Percentiles rank a stretch among this genome's conserved stretches.
phyloP scores from a whole-genome alignment of 1,284 basidiomycete genomes.

The Ceratobasidium sp. region DNA sequence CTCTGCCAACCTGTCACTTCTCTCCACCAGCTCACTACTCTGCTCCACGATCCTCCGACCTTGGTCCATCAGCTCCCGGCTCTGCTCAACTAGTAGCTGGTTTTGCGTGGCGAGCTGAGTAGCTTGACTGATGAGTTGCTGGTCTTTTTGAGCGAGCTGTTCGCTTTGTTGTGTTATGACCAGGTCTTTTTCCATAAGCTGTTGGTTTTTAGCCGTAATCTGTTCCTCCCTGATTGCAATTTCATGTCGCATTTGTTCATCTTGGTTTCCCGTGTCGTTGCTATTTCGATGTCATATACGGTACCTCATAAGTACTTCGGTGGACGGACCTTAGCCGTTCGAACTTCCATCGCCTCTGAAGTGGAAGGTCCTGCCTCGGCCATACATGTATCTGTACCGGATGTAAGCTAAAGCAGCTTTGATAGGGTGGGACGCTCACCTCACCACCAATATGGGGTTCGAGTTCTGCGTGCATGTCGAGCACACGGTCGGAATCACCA shows the following conservation, averaged over 20 bases:
- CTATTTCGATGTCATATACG: neutral
- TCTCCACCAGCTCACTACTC: too few species aligned
- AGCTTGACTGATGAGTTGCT: too few species aligned
- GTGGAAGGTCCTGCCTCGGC: too few species aligned
- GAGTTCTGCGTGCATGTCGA: neutral
- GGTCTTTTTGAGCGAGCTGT: too few species aligned
- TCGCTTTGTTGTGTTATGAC: too few species aligned
- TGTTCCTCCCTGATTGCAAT: neutral
- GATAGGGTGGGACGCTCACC: neutral
- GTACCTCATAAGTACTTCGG: neutral
- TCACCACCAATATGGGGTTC: neutral
- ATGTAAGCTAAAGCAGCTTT: too few species aligned
- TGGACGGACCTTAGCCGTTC: neutral
- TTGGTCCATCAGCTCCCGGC: neutral
- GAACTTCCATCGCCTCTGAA: constrained; percentile 2
- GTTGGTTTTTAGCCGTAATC: neutral
- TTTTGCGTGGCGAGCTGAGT: too few species aligned
- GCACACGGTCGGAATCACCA: neutral
- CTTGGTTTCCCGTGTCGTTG: neutral
- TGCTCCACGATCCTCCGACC: too few species aligned
- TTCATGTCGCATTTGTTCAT: neutral
- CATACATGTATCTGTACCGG: too few species aligned
- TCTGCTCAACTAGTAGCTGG: too few species aligned
- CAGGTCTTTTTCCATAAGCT: neutral
- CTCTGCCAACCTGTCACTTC: too few species aligned